Base-by-base conservation (phyloP, 2,329 filamentous ascomycete species). In the Biscogniauxia sp. region DNA sequence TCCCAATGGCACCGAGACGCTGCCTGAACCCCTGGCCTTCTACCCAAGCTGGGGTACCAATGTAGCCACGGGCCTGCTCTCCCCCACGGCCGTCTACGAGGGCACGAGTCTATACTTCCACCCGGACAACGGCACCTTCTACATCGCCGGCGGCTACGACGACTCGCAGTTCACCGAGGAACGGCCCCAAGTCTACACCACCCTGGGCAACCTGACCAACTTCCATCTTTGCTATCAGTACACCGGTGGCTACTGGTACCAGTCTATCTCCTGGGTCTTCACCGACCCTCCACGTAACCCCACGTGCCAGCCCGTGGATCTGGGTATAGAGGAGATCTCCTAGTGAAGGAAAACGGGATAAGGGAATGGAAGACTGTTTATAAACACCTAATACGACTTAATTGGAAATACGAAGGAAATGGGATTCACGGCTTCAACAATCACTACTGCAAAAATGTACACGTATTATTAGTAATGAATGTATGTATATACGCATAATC, bases 181-280 rank as follows among this genome's bases (percentile, higher is more conserved):
- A 1, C 57, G 54, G 20, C 67, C 66, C 19, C 41, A 41, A 2
- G 41, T 61, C 11, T 19, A 51, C 5, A 50, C 59, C 28, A 54
- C 49, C 23, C 32, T 61, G 13, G 66, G 64, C 19, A 59, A 66
- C 56, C 41, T 67, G 49, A 61, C 61, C 17, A 69, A 66, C 54
- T 71, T 63, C 51, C 60, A 68, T 56, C 58, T 71, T 13, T 72
- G 68, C 59, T 70, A 67, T 59, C 69, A 70, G 58, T 70, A 61
- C 55, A 64, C 63, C 6, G 66, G 65, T 13, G 55, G 59, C 5
- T 70, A 70, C 53, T 72, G 69, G 58, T 69, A 67, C 57, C 56
- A 62, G 15, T 68, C 68, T 8, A 62, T 71, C 37, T 64, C 65
- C n/a, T 71, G 68, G 68, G 66, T 68, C 17, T 62, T 58, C 28